These are phyloP conservation scores for Sphagnum contortum DNA, from an alignment of 225 moss, liverwort and hornwort genomes.

Conservation along the genomic window DNA sequence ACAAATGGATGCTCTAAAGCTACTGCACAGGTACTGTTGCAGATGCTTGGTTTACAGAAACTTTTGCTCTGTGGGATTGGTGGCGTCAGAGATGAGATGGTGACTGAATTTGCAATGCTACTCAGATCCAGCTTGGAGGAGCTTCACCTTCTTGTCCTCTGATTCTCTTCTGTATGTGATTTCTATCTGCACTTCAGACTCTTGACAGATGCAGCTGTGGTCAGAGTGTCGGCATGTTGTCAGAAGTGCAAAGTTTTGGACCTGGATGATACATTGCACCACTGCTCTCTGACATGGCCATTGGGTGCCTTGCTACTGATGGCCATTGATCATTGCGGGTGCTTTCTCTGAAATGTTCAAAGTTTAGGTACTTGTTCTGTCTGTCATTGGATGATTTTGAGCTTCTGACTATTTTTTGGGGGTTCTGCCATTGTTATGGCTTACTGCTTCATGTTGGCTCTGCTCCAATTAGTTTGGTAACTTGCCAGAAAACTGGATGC, in stretches of 20 bases:
- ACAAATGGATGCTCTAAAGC: slow-evolving; percentile 26
- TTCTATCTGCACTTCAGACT: not conserved
- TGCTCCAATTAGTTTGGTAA: too few relatives aligned
- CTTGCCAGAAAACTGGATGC: too few relatives aligned
- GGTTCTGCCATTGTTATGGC: too few relatives aligned
- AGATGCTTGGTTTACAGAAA: slow-evolving; percentile 29
- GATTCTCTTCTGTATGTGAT: too few relatives aligned
- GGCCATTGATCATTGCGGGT: slow-evolving; percentile 19
- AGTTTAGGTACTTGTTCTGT: slow-evolving; percentile 20
- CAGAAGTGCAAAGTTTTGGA: slow-evolving; percentile 24
- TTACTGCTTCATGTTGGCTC: too few relatives aligned
- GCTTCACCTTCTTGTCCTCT: slow-evolving; percentile 7
- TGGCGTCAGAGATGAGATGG: slow-evolving; percentile 30
- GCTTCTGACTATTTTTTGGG: too few relatives aligned
- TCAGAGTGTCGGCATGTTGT: slow-evolving; percentile 36
- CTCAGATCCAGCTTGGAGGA: slow-evolving; percentile 27
- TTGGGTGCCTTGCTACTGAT: slow-evolving; percentile 19
- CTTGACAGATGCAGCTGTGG: slow-evolving; percentile 34
- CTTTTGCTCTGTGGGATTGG: slow-evolving; percentile 26
- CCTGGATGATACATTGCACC: slow-evolving; percentile 15
- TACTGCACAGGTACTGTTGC: slow-evolving; percentile 22
- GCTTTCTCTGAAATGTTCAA: slow-evolving; percentile 27
- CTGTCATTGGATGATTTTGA: too few relatives aligned
- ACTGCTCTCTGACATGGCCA: slow-evolving; percentile 25
- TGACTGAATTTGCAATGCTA: slow-evolving; percentile 23